A percentile compares a stretch with the other conserved stretches of the same genome.
Conservation (phyloP, 108 stramenopile genomes). For the Pseudonitzschia multiseries region DNA sequence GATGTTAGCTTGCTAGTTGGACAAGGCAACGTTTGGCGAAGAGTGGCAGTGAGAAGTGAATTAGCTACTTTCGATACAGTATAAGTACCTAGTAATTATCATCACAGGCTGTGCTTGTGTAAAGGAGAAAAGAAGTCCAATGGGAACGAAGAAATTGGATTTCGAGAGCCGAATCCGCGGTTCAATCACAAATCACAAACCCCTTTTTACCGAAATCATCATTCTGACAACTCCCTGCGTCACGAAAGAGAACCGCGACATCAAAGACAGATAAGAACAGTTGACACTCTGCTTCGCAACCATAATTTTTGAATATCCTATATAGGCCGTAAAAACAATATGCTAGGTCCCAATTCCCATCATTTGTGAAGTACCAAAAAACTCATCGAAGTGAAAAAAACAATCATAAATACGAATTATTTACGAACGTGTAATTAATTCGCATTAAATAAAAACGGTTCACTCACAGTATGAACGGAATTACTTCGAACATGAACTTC, state of each 20-base stretch:
- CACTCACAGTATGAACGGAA: too few relatives aligned
- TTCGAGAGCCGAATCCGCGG: neutral
- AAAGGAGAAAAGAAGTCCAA: neutral
- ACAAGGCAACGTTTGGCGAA: neutral
- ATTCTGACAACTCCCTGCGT: neutral
- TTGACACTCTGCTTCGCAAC: constrained; percentile 1
- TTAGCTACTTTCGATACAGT: neutral
- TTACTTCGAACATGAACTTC: too few relatives aligned
- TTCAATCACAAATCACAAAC: neutral
- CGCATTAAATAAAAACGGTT: too few relatives aligned
- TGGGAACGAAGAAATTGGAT: constrained; percentile 9
- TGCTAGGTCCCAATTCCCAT: too few relatives aligned
- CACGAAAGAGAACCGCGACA: neutral
- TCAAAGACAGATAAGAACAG: neutral
- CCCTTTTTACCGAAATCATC: neutral
- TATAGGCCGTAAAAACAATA: too few relatives aligned
- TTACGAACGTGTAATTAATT: too few relatives aligned
- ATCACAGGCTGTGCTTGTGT: neutral
- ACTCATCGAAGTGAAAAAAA: too few relatives aligned
- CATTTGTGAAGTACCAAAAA: too few relatives aligned
- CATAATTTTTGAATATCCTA: too few relatives aligned
- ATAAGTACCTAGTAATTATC: neutral
- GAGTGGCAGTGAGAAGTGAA: neutral
- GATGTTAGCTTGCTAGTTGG: neutral
- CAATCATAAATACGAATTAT: too few relatives aligned